Conservation (phyloP, 2,329 filamentous ascomycete genomes). For the Parafenestella ontariensis region DNA sequence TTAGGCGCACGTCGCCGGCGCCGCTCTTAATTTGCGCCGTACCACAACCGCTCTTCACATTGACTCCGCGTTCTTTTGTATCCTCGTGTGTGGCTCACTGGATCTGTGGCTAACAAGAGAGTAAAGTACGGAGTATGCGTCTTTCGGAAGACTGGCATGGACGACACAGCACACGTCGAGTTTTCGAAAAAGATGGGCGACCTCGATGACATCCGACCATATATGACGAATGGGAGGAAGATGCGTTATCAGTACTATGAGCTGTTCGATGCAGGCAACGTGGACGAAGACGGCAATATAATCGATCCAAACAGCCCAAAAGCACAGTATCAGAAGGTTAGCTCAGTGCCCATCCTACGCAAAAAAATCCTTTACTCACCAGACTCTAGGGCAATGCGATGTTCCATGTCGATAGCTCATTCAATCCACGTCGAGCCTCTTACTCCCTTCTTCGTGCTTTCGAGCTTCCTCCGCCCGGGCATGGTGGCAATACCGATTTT, state of each 20-base stretch:
- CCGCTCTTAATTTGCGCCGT: no score
- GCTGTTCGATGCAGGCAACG: constrained; percentile 66
- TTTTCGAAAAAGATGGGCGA: constrained; percentile 62
- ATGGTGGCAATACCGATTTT: constrained; percentile 36
- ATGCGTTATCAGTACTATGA: constrained; percentile 58
- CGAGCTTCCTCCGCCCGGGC: constrained; percentile 32
- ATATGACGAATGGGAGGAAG: constrained; percentile 55
- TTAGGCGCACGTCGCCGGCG: no score
- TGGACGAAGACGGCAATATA: constrained; percentile 57
- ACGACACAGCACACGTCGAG: constrained; percentile 60
- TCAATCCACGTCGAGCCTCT: constrained; percentile 37
- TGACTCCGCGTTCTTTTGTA: background rate
- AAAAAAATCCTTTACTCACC: background rate
- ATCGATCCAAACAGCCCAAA: constrained; percentile 53
- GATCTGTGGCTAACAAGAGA: background rate
- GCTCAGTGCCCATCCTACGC: background rate
- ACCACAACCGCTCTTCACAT: no score
- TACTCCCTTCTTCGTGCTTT: constrained; percentile 31
- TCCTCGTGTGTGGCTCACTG: background rate
- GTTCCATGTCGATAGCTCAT: constrained; percentile 39
- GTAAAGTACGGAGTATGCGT: constrained; percentile 60
- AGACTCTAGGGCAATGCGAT: constrained; percentile 41
- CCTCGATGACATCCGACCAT: constrained; percentile 50
- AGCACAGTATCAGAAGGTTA: constrained; percentile 44
- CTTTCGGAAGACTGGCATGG: constrained; percentile 59